A percentile compares a stretch with the other conserved stretches of the same genome.
These are phyloP conservation scores for Solanum etuberosum DNA, from an alignment of 257 asterid genomes.

Conservation along the genomic window DNA sequence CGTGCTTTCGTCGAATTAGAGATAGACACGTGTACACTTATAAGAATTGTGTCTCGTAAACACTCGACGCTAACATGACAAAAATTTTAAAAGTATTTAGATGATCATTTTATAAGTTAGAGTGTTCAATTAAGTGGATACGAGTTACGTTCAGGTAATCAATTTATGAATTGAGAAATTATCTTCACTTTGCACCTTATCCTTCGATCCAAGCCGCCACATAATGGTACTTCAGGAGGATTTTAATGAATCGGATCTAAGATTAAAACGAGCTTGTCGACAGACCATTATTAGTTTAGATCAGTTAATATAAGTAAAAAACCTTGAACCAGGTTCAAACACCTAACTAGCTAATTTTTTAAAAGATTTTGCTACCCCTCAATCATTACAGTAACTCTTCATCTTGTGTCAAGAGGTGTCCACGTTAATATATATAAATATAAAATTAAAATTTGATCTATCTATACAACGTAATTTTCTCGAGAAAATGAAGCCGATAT, in stretches of 20 bases:
- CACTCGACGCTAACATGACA: neutral
- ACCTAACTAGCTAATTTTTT: too few species aligned
- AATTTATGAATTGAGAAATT: too few species aligned
- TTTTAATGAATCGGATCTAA: neutral
- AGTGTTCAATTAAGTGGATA: neutral
- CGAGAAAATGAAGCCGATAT: too few species aligned
- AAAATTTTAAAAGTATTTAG: fast-evolving
- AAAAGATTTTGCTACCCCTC: too few species aligned
- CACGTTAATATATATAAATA: too few species aligned
- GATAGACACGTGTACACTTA: neutral
- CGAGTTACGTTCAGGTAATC: too few species aligned
- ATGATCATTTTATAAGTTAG: neutral
- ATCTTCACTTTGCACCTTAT: too few species aligned
- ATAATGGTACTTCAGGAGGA: neutral
- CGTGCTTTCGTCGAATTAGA: neutral
- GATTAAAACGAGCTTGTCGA: neutral
- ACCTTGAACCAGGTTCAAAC: neutral
- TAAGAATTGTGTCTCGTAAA: neutral
- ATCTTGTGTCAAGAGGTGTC: too few species aligned
- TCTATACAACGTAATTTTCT: too few species aligned
- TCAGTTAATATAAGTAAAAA: neutral
- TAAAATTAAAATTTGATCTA: too few species aligned
- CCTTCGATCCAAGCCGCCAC: neutral
- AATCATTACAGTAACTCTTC: neutral
- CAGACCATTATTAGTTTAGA: too few species aligned